phyloP scores from a whole-genome alignment of 2,329 filamentous ascomycete species.

The Ophiosphaerella korrae region DNA sequence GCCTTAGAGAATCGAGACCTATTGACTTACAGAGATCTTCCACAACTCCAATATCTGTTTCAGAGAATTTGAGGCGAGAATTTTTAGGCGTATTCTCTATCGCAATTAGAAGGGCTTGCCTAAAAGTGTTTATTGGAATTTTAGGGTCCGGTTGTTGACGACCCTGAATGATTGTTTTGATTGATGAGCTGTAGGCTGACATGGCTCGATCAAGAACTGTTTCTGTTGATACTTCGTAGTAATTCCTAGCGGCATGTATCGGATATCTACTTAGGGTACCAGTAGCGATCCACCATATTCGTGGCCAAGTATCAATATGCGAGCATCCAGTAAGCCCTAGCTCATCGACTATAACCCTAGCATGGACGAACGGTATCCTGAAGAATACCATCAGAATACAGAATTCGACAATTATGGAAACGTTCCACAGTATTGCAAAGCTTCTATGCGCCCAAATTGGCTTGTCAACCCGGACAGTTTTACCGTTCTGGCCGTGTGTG shows the following conservation, averaged over 20 bases:
- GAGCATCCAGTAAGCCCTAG: no score
- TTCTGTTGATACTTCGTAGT: not conserved
- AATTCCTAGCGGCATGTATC: not conserved
- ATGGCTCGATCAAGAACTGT: not conserved
- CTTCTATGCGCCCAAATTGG: slow-evolving; percentile 4
- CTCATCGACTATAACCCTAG: not conserved
- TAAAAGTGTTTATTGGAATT: no score
- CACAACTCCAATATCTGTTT: no score
- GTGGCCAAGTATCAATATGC: no score
- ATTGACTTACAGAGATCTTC: no score
- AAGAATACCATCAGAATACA: not conserved
- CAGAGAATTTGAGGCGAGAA: no score
- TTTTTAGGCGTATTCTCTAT: no score
- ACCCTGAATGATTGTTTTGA: not conserved
- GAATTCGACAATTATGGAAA: no score
- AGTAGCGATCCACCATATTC: no score
- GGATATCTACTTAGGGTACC: not conserved
- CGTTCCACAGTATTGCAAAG: not conserved
- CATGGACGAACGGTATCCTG: not conserved
- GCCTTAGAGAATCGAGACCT: no score
- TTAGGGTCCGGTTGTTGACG: not conserved
- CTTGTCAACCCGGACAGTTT: slow-evolving; percentile 6
- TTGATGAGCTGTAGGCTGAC: not conserved
- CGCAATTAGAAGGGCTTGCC: no score
- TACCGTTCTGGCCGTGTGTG: slow-evolving; percentile 3